Percentiles rank a stretch among this genome's conserved stretches.
phyloP scores from a whole-genome alignment of 2,329 filamentous ascomycete species.

The Uncinocarpus reesii region DNA sequence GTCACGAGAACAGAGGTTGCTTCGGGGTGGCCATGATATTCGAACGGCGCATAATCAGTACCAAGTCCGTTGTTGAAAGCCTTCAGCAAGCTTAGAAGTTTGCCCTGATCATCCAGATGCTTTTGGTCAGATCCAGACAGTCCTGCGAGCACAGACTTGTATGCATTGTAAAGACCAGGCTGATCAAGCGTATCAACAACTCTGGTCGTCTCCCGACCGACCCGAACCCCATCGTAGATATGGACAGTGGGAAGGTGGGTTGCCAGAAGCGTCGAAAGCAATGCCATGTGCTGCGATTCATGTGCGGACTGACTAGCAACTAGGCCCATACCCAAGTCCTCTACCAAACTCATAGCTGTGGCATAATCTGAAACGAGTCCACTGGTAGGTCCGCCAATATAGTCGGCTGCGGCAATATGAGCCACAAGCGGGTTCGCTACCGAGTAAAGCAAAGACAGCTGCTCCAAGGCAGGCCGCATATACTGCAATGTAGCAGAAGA shows the following conservation, averaged over 20 bases:
- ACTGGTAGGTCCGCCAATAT: constrained; percentile 52
- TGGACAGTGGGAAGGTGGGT: constrained; percentile 73
- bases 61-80: constrained; percentile 84
- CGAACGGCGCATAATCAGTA: constrained; percentile 84
- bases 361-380: constrained; percentile 83
- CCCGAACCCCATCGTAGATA: constrained; percentile 75
- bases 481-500: constrained; percentile 72
- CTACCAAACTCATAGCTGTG: constrained; percentile 65
- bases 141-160: constrained; percentile 52
- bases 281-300: constrained; percentile 88
- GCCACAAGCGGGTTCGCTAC: constrained; percentile 88
- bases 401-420: constrained; percentile 85
- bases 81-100: constrained; percentile 58
- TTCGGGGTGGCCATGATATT: constrained; percentile 76
- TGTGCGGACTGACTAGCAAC: constrained; percentile 77
- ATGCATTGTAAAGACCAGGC: constrained; percentile 56
- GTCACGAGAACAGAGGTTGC: constrained; percentile 78
- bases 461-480: constrained; percentile 75
- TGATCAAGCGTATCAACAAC: constrained; percentile 74
- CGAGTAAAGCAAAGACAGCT: constrained; percentile 81
- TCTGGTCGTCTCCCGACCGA: constrained; percentile 70
- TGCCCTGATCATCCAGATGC: constrained; percentile 59
- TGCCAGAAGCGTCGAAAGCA: constrained; percentile 75
- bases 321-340: constrained; percentile 81
- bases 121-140: constrained; percentile 56